A percentile compares a stretch with the other conserved stretches of the same genome.
These are phyloP conservation scores for Yamadazyma kanchanaburiensis DNA, from an alignment of 1,139 yeast species.

Conservation along the genomic window DNA sequence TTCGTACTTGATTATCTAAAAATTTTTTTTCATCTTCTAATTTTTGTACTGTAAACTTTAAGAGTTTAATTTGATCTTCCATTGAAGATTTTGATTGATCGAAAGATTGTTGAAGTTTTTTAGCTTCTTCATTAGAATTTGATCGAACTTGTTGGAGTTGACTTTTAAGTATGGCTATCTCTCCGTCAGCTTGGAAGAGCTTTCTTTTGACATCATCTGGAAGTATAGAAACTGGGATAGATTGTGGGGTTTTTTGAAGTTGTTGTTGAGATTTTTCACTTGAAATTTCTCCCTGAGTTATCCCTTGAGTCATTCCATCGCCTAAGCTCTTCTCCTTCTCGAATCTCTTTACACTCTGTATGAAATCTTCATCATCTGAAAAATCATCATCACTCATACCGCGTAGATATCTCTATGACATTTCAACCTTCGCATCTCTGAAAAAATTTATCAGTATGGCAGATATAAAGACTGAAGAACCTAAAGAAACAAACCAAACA, in stretches of 20 bases:
- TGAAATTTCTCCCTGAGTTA: neutral
- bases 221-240: neutral
- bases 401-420: neutral
- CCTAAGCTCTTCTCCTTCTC: neutral
- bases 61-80: constrained; percentile 38
- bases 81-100: constrained; percentile 26
- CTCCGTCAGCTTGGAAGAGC: constrained; percentile 63
- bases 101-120: constrained; percentile 35
- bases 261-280: neutral
- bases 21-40: constrained; percentile 74
- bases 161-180: constrained; percentile 69
- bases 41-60: constrained; percentile 47
- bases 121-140: constrained; percentile 42
- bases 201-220: constrained; percentile 13
- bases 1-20: constrained; percentile 40
- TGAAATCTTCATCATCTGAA: constrained; percentile 11
- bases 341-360: constrained; percentile 6
- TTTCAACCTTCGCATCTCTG: constrained; percentile 1
- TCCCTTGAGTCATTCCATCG: too few species aligned
- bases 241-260: neutral
- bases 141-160: constrained; percentile 51
- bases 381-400: constrained; percentile 6
- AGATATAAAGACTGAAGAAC: constrained; percentile 16
- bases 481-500: constrained; percentile 1
- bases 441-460: constrained; percentile 1